Evolutionary conservation across 23 red algal species (phyloP), one percentile per base, ranked within the genome.

Genomic region (Gracilaria gracilis): DNA sequence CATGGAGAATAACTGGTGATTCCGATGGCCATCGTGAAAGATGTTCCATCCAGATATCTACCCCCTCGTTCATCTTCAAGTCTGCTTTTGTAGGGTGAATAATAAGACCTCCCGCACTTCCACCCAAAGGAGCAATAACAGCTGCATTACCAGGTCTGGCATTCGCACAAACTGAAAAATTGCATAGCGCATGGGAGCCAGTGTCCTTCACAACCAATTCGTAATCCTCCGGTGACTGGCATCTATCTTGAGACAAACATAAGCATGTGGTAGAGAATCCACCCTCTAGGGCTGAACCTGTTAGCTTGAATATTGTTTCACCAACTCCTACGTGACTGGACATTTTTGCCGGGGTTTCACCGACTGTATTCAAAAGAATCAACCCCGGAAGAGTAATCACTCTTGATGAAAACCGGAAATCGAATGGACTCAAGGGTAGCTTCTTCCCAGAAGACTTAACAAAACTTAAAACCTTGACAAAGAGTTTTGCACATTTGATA

Each of bases 401-500:
- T 16, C 94, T 64, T 21, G 97, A 79, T 32, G 88, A 91, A 78
- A 92, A 99, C 70, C 97, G 82, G 20, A 91, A 86, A 86, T 99
- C 97, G 50, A 92, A 79, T 17, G 94, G 75, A 49, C 87, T 61
- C 17, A 99, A 51, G 5, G 89, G 82, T 17, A 98, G 42, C 24
- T 81, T 29, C 46, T 70, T 57, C 9, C 83, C 74, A 34, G 90
- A 69, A 57, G 38, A 66, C 27, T 73, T 54, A 28, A 96, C 24
- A 61, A 81, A 65, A 70, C 61, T 74, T 47, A 97, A 53, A 7
- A 91, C 88, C 42, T 89, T 85, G 3, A 96, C 93, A 79, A 99
- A 94, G 23, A 99, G 64, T 75, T 99, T 99, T 31, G 97, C 97
- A 75, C 94, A 96, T 70, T 99, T 99, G 91, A 99, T 96, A 59